Percentiles rank a stretch among this genome's conserved stretches.
phyloP scores from a whole-genome alignment of 2,329 filamentous ascomycete species.

The Helminthosporium solani region DNA sequence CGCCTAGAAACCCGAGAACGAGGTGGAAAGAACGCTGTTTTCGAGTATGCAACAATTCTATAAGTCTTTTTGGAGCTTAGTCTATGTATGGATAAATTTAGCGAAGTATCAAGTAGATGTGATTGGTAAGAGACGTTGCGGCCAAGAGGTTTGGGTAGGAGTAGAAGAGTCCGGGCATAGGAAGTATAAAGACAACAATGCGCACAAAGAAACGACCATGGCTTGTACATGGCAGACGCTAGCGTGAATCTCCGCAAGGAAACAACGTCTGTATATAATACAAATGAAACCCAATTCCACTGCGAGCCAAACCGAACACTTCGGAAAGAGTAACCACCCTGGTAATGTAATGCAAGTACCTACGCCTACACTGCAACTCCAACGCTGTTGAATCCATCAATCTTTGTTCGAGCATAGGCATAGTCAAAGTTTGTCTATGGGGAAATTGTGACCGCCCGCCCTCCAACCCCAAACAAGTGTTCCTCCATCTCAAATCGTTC shows the following conservation, averaged over 20 bases:
- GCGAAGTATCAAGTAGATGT: too few species aligned
- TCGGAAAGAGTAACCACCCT: neutral
- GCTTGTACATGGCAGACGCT: too few species aligned
- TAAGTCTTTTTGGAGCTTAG: too few species aligned
- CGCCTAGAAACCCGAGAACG: too few species aligned
- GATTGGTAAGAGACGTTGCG: too few species aligned
- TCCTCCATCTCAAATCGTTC: neutral
- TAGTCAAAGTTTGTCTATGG: neutral
- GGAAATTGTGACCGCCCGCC: neutral
- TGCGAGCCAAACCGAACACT: neutral
- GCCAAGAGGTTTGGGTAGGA: too few species aligned
- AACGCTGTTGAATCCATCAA: neutral
- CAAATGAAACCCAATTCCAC: neutral
- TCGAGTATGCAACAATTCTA: too few species aligned
- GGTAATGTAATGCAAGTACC: neutral
- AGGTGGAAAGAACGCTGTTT: too few species aligned
- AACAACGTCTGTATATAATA: neutral
- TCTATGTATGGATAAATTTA: too few species aligned
- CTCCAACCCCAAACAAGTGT: neutral
- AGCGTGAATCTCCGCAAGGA: neutral
- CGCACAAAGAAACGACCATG: too few species aligned
- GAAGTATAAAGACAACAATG: neutral
- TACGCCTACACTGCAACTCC: neutral
- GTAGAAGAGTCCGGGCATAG: neutral
- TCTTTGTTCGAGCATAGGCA: neutral